Conservation (phyloP, 306 rosid species). For the Benincasa hispida region DNA sequence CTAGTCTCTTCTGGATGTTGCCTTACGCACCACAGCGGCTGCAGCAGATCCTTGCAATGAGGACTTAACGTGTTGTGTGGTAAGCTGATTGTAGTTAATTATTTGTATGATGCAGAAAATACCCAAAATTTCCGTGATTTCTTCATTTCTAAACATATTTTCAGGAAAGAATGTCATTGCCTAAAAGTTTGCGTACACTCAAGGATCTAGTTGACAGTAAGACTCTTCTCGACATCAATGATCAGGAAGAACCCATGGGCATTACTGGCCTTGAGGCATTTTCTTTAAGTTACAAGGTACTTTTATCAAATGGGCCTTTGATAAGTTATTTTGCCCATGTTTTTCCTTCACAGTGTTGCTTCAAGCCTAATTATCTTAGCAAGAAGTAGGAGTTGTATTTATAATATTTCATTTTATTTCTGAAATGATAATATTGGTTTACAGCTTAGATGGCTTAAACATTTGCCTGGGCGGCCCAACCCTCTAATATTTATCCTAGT, state of each 20-base stretch:
- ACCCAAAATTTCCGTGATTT: slow-evolving; percentile 3
- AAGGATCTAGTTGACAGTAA: slow-evolving; percentile 39
- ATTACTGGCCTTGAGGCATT: slow-evolving; percentile 78
- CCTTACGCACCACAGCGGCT: slow-evolving; percentile 93
- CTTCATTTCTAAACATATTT: slow-evolving; percentile 9
- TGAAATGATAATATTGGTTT: neutral
- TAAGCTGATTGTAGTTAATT: slow-evolving; percentile 26
- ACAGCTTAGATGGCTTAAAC: neutral
- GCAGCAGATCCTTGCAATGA: slow-evolving; percentile 90
- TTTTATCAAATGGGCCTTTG: neutral
- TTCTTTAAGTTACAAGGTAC: slow-evolving; percentile 84
- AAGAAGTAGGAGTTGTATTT: no score
- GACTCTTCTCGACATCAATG: slow-evolving; percentile 27
- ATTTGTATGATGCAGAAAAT: slow-evolving; percentile 12
- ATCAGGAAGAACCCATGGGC: slow-evolving; percentile 62
- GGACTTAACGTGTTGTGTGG: slow-evolving; percentile 92
- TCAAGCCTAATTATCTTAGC: no score
- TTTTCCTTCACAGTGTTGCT: neutral
- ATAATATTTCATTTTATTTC: neutral
- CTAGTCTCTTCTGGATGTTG: slow-evolving; percentile 93
- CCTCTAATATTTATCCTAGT: neutral
- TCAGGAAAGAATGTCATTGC: slow-evolving; percentile 82
- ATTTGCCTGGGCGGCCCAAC: neutral
- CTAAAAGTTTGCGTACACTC: slow-evolving; percentile 56
- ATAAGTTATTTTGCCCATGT: neutral